These are phyloP conservation scores for Epichloe uncinata DNA, from an alignment of 2,329 filamentous ascomycete species.

Conservation along the genomic window DNA sequence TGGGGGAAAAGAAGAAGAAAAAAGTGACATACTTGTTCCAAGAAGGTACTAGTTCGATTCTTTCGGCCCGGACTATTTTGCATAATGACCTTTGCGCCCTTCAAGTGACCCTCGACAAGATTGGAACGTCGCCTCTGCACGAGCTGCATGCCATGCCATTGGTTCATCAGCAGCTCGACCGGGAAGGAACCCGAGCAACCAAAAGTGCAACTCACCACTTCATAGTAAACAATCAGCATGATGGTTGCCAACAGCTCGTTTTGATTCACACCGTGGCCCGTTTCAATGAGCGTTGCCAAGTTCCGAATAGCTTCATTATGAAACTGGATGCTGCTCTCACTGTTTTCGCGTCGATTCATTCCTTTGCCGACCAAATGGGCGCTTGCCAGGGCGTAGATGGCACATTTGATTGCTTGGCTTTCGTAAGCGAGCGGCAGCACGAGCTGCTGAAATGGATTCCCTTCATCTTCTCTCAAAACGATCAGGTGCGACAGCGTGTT, in stretches of 20 bases:
- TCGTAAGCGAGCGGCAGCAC: constrained; percentile 45
- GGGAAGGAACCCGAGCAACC: not conserved
- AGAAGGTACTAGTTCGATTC: constrained; percentile 40
- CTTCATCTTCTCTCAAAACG: constrained; percentile 48
- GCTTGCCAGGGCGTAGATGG: constrained; percentile 70
- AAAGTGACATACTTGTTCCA: constrained; percentile 37
- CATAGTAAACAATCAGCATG: constrained; percentile 49
- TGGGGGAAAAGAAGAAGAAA: too few species aligned
- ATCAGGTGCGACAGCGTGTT: constrained; percentile 52
- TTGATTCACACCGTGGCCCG: constrained; percentile 32
- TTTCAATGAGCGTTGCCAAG: constrained; percentile 41
- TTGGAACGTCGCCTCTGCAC: constrained; percentile 46
- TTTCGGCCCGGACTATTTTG: constrained; percentile 29
- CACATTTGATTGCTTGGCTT: constrained; percentile 56
- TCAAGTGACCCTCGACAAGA: constrained; percentile 47
- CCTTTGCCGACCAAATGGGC: constrained; percentile 66
- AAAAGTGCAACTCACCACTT: constrained; percentile 37
- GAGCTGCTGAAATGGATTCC: constrained; percentile 50
- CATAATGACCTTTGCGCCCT: constrained; percentile 50
- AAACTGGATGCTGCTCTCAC: constrained; percentile 44
- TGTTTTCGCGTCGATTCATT: constrained; percentile 25
- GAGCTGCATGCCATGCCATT: constrained; percentile 26
- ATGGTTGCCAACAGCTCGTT: constrained; percentile 49
- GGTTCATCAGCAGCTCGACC: not conserved
- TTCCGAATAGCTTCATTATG: constrained; percentile 47